These are phyloP conservation scores for Coniochaeta pulveracea DNA, from an alignment of 2,329 filamentous ascomycete species.

Conservation along the genomic window DNA sequence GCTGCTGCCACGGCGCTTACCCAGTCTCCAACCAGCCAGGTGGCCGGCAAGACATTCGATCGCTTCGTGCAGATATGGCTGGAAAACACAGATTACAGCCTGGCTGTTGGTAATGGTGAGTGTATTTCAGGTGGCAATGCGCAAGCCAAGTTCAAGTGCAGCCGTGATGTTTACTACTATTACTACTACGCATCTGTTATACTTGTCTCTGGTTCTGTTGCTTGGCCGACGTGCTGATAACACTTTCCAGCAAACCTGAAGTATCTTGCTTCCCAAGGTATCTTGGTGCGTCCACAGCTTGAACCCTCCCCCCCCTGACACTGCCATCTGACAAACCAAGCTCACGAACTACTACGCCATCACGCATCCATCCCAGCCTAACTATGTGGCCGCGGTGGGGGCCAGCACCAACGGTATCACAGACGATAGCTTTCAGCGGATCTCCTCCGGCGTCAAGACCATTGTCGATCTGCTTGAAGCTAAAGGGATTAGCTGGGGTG, in stretches of 20 bases:
- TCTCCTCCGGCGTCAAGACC: slow-evolving; percentile 29
- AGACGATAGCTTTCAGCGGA: slow-evolving; percentile 36
- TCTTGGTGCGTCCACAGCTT: no score
- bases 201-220: no score
- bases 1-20: slow-evolving; percentile 31
- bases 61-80: slow-evolving; percentile 50
- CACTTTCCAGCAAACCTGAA: slow-evolving; percentile 23
- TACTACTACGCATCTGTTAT: no score
- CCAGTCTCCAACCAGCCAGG: slow-evolving; percentile 28
- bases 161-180: no score
- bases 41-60: slow-evolving; percentile 43
- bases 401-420: slow-evolving; percentile 45
- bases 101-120: not conserved
- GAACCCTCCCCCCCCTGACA: no score
- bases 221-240: not conserved
- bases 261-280: slow-evolving; percentile 40
- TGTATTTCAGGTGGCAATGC: no score
- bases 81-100: slow-evolving; percentile 41
- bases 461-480: slow-evolving; percentile 37
- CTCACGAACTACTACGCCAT: slow-evolving; percentile 41
- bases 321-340: no score
- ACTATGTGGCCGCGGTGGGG: slow-evolving; percentile 45
- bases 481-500: slow-evolving; percentile 34
- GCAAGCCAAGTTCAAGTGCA: no score
- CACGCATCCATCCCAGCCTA: slow-evolving; percentile 50